phyloP scores from a whole-genome alignment of 176 grass and related monocot genomes.

The Miscanthus lutarioriparius region DNA sequence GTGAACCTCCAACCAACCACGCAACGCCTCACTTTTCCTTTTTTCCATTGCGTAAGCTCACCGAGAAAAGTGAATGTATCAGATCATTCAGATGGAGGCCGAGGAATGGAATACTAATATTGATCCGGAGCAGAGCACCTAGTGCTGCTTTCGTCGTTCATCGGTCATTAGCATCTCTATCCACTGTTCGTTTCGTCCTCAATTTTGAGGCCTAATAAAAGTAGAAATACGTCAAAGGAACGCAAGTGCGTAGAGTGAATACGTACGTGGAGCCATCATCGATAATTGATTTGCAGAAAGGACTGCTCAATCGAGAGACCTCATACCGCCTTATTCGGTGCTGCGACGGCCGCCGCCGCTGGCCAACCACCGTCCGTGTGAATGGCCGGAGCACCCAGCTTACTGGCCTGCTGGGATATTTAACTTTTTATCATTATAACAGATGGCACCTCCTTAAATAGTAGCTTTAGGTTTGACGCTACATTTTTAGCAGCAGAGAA shows the following conservation, averaged over 20 bases:
- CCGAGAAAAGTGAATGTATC: neutral
- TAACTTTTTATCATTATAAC: too few relatives aligned
- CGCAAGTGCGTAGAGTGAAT: neutral
- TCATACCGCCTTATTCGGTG: too few relatives aligned
- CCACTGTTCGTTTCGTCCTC: neutral
- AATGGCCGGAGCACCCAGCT: constrained; percentile 59
- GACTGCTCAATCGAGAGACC: neutral
- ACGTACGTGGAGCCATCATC: neutral
- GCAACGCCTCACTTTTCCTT: neutral
- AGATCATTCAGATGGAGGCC: neutral
- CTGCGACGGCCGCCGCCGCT: too few relatives aligned
- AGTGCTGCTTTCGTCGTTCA: neutral
- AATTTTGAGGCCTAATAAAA: neutral
- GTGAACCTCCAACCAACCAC: constrained; percentile 15
- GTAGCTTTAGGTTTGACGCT: too few relatives aligned
- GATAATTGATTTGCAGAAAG: neutral
- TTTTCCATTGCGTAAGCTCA: constrained; percentile 17
- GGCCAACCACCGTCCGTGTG: constrained; percentile 17
- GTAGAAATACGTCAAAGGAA: constrained; percentile 4
- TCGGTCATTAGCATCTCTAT: neutral
- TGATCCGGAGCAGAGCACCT: neutral
- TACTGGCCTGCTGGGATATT: too few relatives aligned
- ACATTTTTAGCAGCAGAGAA: too few relatives aligned
- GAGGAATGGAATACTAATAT: neutral
- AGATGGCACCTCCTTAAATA: too few relatives aligned